A percentile compares a stretch with the other conserved stretches of the same genome.
These are phyloP conservation scores for Oryza officinalis DNA, from an alignment of 176 grass and related monocot species.

Conservation along the genomic window DNA sequence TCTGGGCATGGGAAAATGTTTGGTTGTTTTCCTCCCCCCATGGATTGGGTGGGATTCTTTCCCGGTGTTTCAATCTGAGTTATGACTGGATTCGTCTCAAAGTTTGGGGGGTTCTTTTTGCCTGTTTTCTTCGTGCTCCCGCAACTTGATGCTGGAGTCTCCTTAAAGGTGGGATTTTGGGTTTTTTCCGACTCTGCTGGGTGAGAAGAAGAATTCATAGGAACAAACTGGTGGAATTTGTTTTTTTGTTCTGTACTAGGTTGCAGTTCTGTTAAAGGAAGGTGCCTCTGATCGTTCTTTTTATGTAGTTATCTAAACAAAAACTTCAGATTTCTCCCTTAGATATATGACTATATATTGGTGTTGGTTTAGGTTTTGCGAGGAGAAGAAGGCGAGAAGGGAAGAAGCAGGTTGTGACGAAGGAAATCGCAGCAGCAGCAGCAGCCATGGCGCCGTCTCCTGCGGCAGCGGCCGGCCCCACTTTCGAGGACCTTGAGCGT, in stretches of 20 bases:
- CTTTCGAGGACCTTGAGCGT: constrained; percentile 76
- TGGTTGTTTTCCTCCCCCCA: neutral
- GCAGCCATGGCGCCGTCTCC: constrained; percentile 47
- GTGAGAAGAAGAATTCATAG: neutral
- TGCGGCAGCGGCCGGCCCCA: constrained; percentile 35
- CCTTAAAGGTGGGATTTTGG: neutral
- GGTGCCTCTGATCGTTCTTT: neutral
- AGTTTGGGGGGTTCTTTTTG: neutral
- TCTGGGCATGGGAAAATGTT: neutral
- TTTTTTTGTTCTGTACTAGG: neutral
- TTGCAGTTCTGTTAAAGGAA: neutral
- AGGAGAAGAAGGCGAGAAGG: neutral
- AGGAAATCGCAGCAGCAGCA: neutral
- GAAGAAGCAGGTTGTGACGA: neutral
- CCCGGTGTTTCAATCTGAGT: neutral
- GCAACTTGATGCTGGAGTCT: constrained; percentile 32
- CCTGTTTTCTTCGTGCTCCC: constrained; percentile 27
- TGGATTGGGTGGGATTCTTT: constrained; percentile 2
- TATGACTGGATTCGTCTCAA: neutral
- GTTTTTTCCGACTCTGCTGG: neutral
- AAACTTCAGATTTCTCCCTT: neutral
- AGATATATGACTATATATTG: neutral
- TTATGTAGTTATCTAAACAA: neutral
- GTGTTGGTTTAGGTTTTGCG: constrained; percentile 22
- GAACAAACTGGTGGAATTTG: neutral